Evolutionary conservation across 139 green algal species (phyloP), one percentile per base, ranked within the genome.

Genomic region (Chlorella sp.): DNA sequence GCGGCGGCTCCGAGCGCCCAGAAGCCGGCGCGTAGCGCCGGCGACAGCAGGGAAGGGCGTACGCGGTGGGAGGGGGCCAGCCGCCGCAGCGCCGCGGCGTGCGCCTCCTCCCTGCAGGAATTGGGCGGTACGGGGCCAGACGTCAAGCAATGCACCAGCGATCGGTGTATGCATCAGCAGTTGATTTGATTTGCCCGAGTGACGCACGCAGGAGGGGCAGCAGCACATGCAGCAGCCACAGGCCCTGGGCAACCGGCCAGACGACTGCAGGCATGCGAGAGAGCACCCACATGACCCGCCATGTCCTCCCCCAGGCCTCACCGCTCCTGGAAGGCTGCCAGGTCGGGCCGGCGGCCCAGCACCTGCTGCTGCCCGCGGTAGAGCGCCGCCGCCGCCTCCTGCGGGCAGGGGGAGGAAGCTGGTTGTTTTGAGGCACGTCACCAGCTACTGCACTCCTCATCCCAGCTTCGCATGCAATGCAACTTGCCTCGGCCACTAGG

Each of bases 21-120:
- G n/a, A 86, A 86, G 38, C 69, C 69, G 28, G 81, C 56, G 0
- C 68, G 72, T n/a, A 86, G 68, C 1, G 72, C 46, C 0, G 81
- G 81, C 0, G 70, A 44, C 28, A 86, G 72, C 54, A 86, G 81
- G 6, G 81, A 81, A 5, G 81, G 81, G 36, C 81, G 70, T 19
- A 41, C 28, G 54, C 81, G 81, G 41, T 81, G 70, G 13, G 26
- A 20, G 1, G 81, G 81, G 30, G 81, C 81, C 54, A 86, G 70
- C 40, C 20, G 14, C 28, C 72, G 81, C 30, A 86, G 56, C 40
- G 30, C 32, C 14, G n/a, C 51, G 28, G 72, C 44, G 40, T 86
- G 81, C 70, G 32, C 20, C 56, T 86, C 62, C 56, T 86, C 81
- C 7, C 72, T 76, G 40, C 70, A 24, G 20, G 32, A 65, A 65